Percentiles rank a stretch among this genome's conserved stretches.
Evolutionary conservation across 2,329 filamentous ascomycete species (phyloP).

Genomic region (Penicillium vulpinum): DNA sequence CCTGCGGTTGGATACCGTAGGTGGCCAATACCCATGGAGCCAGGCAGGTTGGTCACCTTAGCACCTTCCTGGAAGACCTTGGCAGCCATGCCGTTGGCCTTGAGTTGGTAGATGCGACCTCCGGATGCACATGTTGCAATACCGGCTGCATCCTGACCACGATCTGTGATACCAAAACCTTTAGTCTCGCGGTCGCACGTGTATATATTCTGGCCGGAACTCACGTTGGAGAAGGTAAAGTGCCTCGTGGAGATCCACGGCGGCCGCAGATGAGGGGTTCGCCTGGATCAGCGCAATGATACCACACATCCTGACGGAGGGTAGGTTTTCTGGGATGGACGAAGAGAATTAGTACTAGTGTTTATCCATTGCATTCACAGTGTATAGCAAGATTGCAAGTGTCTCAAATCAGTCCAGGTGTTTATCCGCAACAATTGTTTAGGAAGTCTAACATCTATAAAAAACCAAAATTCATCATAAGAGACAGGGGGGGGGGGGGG

Average conservation of each 20-base stretch:
- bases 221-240: conserved; percentile 67
- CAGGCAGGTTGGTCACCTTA: conserved; percentile 71
- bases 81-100: conserved; percentile 84
- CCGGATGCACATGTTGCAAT: conserved; percentile 74
- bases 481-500: conserved; percentile 13
- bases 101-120: conserved; percentile 83
- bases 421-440: conserved; percentile 45
- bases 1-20: conserved; percentile 88
- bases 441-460: conserved; percentile 54
- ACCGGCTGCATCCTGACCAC: conserved; percentile 85
- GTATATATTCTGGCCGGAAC: conserved; percentile 18
- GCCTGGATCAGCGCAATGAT: conserved; percentile 63
- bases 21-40: conserved; percentile 84
- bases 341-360: conserved; percentile 16
- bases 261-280: conserved; percentile 53
- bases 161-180: conserved; percentile 44
- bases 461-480: conserved; percentile 46
- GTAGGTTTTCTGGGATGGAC: conserved; percentile 23
- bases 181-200: conserved; percentile 23
- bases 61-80: conserved; percentile 82
- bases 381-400: conserved; percentile 5
- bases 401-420: conserved; percentile 34
- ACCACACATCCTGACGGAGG: conserved; percentile 57
- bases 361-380: conserved; percentile 8
- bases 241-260: conserved; percentile 68